These are phyloP conservation scores for Apiotrichum mycotoxinovorans DNA, from an alignment of 1,284 basidiomycete genomes.

Conservation along the genomic window DNA sequence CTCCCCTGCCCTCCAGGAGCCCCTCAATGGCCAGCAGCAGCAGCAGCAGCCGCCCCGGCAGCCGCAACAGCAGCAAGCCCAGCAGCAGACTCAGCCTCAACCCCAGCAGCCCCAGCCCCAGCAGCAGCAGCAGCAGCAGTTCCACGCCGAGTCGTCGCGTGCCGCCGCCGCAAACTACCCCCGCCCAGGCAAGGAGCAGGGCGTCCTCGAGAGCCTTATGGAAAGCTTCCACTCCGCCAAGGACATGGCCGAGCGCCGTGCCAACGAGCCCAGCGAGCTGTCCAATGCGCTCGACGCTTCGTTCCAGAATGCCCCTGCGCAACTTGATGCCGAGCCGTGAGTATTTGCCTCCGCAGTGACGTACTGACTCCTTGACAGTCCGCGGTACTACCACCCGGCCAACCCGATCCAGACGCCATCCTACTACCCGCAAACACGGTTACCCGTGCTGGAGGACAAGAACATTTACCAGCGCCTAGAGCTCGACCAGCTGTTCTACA, in stretches of 20 bases:
- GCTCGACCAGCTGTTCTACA: slow-evolving; percentile 96
- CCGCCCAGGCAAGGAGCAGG: slow-evolving; percentile 21
- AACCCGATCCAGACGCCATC: slow-evolving; percentile 88
- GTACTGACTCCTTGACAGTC: slow-evolving; percentile 57
- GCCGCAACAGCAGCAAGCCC: slow-evolving; percentile 6
- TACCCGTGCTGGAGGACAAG: slow-evolving; percentile 76
- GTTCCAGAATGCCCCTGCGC: slow-evolving; percentile 82
- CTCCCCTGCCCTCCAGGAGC: slow-evolving; percentile 15
- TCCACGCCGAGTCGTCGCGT: slow-evolving; percentile 51
- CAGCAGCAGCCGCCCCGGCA: slow-evolving; percentile 9
- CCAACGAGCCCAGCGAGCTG: slow-evolving; percentile 80
- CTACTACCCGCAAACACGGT: slow-evolving; percentile 90
- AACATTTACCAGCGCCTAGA: slow-evolving; percentile 89
- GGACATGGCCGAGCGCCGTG: slow-evolving; percentile 61
- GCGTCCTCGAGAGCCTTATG: slow-evolving; percentile 84
- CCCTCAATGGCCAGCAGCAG: slow-evolving; percentile 6
- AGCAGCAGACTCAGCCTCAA: neutral
- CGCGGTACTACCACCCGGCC: slow-evolving; percentile 92
- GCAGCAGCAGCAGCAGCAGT: neutral
- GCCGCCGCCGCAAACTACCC: slow-evolving; percentile 53
- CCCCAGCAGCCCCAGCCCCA: neutral
- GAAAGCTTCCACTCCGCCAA: slow-evolving; percentile 90
- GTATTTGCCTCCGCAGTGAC: slow-evolving; percentile 29
- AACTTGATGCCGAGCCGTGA: slow-evolving; percentile 90
- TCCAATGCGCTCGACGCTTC: slow-evolving; percentile 90